A percentile compares a stretch with the other conserved stretches of the same genome.
These are phyloP conservation scores for Verticillium isaacii DNA, from an alignment of 2,329 filamentous ascomycete species.

Conservation along the genomic window DNA sequence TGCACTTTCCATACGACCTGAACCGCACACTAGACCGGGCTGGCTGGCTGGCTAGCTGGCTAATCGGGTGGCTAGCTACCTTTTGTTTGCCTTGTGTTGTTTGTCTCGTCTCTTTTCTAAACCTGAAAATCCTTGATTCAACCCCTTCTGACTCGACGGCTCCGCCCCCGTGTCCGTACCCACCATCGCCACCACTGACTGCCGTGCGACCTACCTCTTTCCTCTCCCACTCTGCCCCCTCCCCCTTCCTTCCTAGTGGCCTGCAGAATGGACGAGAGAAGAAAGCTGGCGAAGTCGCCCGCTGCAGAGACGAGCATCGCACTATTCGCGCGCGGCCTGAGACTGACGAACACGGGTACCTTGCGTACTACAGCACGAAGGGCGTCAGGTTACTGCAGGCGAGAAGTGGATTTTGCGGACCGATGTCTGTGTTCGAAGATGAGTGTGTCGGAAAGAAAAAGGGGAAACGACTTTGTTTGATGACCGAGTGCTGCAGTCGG, in stretches of 20 bases:
- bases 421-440: conserved; percentile 66
- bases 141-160: too few relatives aligned
- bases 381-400: conserved; percentile 69
- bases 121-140: neutral
- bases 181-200: neutral
- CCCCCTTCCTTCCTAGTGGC: too few relatives aligned
- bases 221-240: too few relatives aligned
- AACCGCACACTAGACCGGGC: neutral
- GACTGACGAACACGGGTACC: conserved; percentile 4
- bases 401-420: conserved; percentile 91
- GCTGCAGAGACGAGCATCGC: too few relatives aligned
- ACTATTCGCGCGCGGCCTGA: neutral
- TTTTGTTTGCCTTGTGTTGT: neutral
- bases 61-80: too few relatives aligned
- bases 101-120: neutral
- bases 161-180: neutral
- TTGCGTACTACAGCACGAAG: conserved; percentile 60
- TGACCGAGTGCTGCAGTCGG: neutral
- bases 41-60: too few relatives aligned
- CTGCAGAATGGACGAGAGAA: too few relatives aligned
- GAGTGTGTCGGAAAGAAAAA: conserved; percentile 5
- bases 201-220: too few relatives aligned
- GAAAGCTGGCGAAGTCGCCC: too few relatives aligned
- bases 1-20: neutral
- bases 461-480: neutral